Percentiles rank a stretch among this genome's conserved stretches.
These are phyloP conservation scores for Plasmodium vivax DNA, from an alignment of 169 alveolate species.

Conservation along the genomic window DNA sequence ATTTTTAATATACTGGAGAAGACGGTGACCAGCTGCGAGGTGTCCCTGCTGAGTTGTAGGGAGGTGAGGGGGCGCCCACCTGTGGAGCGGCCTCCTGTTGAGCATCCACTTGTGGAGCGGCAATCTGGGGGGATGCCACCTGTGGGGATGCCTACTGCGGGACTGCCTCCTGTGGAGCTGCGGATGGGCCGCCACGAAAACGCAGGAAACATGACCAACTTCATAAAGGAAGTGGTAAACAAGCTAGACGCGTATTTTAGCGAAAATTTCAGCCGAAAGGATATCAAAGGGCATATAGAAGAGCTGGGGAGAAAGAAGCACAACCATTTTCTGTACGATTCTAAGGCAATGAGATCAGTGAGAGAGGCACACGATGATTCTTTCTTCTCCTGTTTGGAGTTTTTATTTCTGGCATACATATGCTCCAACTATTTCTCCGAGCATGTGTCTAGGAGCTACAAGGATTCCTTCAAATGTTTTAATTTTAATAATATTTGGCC, in stretches of 20 bases:
- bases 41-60: conserved; percentile 17
- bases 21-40: conserved; percentile 11
- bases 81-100: neutral
- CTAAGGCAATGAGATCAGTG: conserved; percentile 6
- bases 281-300: conserved; percentile 32
- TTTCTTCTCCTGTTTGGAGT: conserved; percentile 29
- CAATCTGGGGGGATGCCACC: too few species aligned
- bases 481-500: conserved; percentile 58
- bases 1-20: conserved; percentile 50
- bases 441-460: conserved; percentile 21
- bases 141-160: neutral
- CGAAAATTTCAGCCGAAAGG: conserved; percentile 1
- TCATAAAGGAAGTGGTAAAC: conserved; percentile 54
- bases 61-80: neutral
- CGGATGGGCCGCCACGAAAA: neutral
- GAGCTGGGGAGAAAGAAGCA: conserved; percentile 3
- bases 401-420: conserved; percentile 38
- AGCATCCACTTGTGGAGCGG: neutral
- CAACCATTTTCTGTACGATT: conserved; percentile 33
- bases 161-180: neutral
- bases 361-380: conserved; percentile 14
- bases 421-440: conserved; percentile 69
- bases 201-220: conserved; percentile 12
- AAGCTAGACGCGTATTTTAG: conserved; percentile 22
- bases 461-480: conserved; percentile 26